Base-by-base conservation (phyloP, 768 basidiomycete species). In the Butyriboletus loyo region DNA sequence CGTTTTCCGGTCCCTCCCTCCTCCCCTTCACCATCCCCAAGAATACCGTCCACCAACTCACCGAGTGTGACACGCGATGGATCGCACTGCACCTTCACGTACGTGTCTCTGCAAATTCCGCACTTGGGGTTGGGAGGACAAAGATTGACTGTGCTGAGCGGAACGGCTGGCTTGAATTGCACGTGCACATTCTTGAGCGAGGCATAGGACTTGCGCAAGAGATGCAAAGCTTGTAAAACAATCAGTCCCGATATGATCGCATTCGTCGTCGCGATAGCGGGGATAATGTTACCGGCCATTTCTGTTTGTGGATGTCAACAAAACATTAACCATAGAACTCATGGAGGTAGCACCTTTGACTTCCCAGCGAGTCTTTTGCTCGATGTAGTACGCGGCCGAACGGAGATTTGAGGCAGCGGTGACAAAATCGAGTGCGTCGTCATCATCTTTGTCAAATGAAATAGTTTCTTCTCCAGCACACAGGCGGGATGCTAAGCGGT, bases 221-320 rank as follows among this genome's bases (percentile, higher is more conserved):
- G 76, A 52, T 93, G 87, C 21, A 98, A 73, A 0, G 94, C 89
- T 68, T 98, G 95, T 40, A 98, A 78, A 22, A 98, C 94, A 65
- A 98, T 93, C 35, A 96, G 75, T 0, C 96, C 97, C 0, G 97
- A 89, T 59, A 98, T 85, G 69, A 99, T 91, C 10, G 97, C 97
- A 67, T 99, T 99, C 22, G 97, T 99, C 4, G 97, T 99, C 5
- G 97, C 97, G 62, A 99, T 98, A 1, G 97, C 97, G 7, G 97
- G 97, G 57, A 98, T 99, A 63, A 99, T 98, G 71, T 99, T 99
- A 10, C 97, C 97, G 0, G 97, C 97, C 92, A 98, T 98, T 72
- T 98, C 95, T 96, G 68, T 21, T 22, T 2, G 17, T 17, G 17
- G 3, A 17, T 15, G 7, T 54, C 32, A 49, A 44, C 17, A 17